Evolutionary conservation across 148 eudicot genomes (phyloP).

Genomic region (Vaccinium myrtillus): DNA sequence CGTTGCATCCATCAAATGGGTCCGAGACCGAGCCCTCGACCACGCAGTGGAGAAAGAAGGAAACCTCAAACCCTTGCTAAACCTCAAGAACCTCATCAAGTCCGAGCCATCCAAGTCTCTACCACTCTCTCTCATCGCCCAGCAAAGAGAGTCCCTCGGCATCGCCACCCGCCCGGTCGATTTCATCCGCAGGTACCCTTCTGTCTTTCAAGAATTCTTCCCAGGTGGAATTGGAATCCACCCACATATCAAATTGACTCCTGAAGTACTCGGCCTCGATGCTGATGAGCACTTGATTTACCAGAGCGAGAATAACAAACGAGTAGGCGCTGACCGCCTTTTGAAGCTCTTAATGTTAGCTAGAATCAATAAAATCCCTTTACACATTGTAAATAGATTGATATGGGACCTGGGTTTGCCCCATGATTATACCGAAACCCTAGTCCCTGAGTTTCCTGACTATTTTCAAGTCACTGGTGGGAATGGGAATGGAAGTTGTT

Average conservation of each 20-base stretch:
- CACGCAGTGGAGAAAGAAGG: constrained; percentile 78
- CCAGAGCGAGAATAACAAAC: constrained; percentile 37
- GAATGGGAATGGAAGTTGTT: background rate
- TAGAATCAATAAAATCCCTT: constrained; percentile 30
- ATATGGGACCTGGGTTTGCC: constrained; percentile 54
- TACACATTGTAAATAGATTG: constrained; percentile 32
- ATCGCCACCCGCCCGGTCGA: constrained; percentile 61
- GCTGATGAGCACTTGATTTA: constrained; percentile 55
- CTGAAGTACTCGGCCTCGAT: constrained; percentile 42
- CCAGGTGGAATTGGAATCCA: constrained; percentile 48
- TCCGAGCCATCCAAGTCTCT: constrained; percentile 72
- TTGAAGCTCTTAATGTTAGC: constrained; percentile 72
- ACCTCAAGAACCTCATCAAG: constrained; percentile 63
- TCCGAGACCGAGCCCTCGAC: constrained; percentile 77
- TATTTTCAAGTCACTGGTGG: constrained; percentile 39
- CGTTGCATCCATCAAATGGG: constrained; percentile 47
- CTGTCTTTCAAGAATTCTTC: constrained; percentile 53
- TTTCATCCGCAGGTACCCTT: constrained; percentile 65
- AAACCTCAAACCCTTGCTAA: constrained; percentile 49
- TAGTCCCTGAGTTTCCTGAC: constrained; percentile 65
- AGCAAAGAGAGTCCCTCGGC: constrained; percentile 34
- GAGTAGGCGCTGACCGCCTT: constrained; percentile 52
- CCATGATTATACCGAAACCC: constrained; percentile 28
- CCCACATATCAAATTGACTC: constrained; percentile 67
- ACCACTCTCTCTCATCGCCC: constrained; percentile 54